Evolutionary conservation across 1,284 basidiomycete species (phyloP), one percentile per base, ranked within the genome.

Genomic region (Ustilago hordei): DNA sequence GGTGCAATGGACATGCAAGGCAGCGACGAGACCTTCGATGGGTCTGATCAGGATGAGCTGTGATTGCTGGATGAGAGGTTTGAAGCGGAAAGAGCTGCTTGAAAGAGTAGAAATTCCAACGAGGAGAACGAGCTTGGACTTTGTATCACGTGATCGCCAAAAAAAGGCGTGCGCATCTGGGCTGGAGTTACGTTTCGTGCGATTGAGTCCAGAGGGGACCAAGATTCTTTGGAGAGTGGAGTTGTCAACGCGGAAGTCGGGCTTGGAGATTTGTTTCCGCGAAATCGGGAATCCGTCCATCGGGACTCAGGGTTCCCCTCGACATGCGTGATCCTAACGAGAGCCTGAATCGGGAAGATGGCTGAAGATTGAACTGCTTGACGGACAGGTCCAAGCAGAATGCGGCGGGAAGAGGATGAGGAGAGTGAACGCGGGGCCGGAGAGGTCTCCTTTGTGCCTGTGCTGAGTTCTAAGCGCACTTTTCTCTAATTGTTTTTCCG

Each of bases 191-290:
- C 23, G 23, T 28, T 28, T 28, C 23, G 23, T 28, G 23, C 23
- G 23, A 28, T 28, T 28, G 23, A 28, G 23, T 28, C 23, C 23
- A 28, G 23, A 3, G 2, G 23, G 23, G 3, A 28, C 48, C 23
- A 32, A 65, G 55, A 65, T 60, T 59, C 55, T 63, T 52, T 39
- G 61, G 47, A 54, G 61, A 63, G 61, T 34, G 48, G 48, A 50
- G 48, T 32, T 28, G 19, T 23, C 6, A 35, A n/a, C 19, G 34
- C 61, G 61, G 61, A 38, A 38, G 34, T 63, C 61, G 61, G 54
- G 8, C 32, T 50, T 13, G 48, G 23, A 38, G 19, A n/a, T 45
- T 23, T 3, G 4, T 7, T 19, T 19, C 43, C 43, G 43, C n/a
- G 7, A 41, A 59, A 45, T 59, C 48, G 48, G 28, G 9, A 19